These are phyloP conservation scores for Naematelia encephala DNA, from an alignment of 768 basidiomycete genomes.

Conservation along the genomic window DNA sequence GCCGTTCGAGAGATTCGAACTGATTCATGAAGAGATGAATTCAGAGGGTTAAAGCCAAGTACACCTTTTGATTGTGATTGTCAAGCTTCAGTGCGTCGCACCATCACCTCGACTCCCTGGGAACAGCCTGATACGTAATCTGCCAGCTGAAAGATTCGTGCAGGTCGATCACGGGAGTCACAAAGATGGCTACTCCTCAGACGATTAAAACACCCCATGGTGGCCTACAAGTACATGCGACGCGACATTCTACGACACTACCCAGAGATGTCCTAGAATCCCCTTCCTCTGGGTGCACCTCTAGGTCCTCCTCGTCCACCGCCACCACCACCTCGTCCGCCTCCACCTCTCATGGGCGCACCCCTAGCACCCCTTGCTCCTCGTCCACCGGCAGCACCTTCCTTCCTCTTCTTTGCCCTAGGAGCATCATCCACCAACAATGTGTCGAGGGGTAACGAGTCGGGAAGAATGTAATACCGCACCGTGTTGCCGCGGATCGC, in stretches of 20 bases:
- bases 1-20: too few relatives aligned
- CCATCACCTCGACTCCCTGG: too few relatives aligned
- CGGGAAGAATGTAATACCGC: conserved; percentile 95
- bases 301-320: conserved; percentile 48
- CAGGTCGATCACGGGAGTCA: too few relatives aligned
- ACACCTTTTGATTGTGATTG: too few relatives aligned
- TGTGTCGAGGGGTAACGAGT: conserved; percentile 92
- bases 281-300: conserved; percentile 16
- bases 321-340: conserved; percentile 52
- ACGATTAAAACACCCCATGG: too few relatives aligned
- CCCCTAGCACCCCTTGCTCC: conserved; percentile 56
- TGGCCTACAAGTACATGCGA: not conserved
- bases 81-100: too few relatives aligned
- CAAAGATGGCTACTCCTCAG: too few relatives aligned
- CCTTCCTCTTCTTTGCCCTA: conserved; percentile 90
- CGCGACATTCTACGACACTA: not conserved
- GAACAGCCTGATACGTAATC: too few relatives aligned
- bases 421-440: conserved; percentile 96
- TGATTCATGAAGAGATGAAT: too few relatives aligned
- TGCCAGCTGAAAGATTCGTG: too few relatives aligned
- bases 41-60: too few relatives aligned
- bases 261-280: conserved; percentile 20
- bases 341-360: conserved; percentile 54
- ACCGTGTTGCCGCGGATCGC: conserved; percentile 96
- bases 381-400: conserved; percentile 62